phyloP scores from a whole-genome alignment of 345 rosid genomes.

The Linum trigynum region DNA sequence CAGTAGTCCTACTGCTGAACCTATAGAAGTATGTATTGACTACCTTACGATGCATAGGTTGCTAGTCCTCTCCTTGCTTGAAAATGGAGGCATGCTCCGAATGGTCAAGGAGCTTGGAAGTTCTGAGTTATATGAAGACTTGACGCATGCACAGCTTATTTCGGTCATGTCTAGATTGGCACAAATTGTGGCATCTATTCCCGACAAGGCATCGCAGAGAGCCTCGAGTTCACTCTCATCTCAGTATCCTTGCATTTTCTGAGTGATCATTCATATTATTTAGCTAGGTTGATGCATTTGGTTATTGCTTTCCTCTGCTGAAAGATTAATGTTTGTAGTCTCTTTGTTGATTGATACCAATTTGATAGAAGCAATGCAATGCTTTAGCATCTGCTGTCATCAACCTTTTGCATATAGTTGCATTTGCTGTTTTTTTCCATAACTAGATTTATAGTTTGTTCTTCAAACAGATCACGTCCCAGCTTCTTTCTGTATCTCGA shows the following conservation, averaged over 20 bases:
- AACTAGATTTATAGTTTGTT: constrained; percentile 45
- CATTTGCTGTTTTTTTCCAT: constrained; percentile 31
- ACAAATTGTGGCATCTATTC: constrained; percentile 72
- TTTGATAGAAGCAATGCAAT: too few species aligned
- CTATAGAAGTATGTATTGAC: background rate
- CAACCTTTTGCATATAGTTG: constrained; percentile 12
- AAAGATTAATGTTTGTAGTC: background rate
- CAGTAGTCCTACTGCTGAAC: background rate
- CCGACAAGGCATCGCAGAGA: constrained; percentile 71
- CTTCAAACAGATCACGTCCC: constrained; percentile 62
- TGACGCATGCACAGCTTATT: constrained; percentile 24
- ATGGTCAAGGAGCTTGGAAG: constrained; percentile 48
- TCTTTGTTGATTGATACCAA: background rate
- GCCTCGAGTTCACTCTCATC: constrained; percentile 55
- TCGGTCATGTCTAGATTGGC: constrained; percentile 47
- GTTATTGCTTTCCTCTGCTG: background rate
- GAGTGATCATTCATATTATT: constrained; percentile 8
- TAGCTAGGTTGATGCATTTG: background rate
- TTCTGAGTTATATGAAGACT: constrained; percentile 20
- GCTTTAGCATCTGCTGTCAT: background rate
- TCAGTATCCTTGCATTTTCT: constrained; percentile 68
- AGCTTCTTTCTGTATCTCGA: constrained; percentile 48
- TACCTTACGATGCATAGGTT: constrained; percentile 44
- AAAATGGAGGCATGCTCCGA: constrained; percentile 54
- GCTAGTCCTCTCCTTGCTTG: constrained; percentile 67